Conservation (phyloP, 2,329 filamentous ascomycete species). For the Alternaria consortialis region DNA sequence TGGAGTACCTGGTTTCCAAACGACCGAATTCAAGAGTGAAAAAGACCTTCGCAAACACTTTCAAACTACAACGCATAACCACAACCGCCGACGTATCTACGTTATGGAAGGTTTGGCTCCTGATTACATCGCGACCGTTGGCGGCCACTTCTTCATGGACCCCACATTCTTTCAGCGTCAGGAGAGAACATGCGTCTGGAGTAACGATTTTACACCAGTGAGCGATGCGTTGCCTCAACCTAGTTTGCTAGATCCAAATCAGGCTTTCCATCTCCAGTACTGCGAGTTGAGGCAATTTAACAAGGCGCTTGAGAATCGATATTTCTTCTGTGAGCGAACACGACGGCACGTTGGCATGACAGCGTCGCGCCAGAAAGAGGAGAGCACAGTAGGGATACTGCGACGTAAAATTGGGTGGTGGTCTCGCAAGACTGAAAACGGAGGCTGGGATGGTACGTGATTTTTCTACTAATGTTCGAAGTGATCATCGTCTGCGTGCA, state of each 20-base stretch:
- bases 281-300: constrained; percentile 47
- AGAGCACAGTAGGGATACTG: constrained; percentile 41
- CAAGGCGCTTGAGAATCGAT: constrained; percentile 32
- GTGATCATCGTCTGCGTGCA: not conserved
- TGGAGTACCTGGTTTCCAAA: constrained; percentile 25
- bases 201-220: constrained; percentile 46
- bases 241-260: constrained; percentile 36
- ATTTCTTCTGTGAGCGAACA: constrained; percentile 42
- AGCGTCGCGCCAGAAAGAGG: constrained; percentile 31
- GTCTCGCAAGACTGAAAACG: constrained; percentile 27
- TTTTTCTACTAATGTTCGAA: not conserved
- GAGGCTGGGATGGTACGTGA: constrained; percentile 46
- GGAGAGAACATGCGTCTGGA: constrained; percentile 48
- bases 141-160: constrained; percentile 47
- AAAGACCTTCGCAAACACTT: constrained; percentile 33
- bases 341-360: constrained; percentile 48
- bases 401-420: constrained; percentile 45
- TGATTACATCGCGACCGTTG: constrained; percentile 41
- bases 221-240: constrained; percentile 47
- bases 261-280: constrained; percentile 44
- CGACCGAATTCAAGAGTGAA: constrained; percentile 23
- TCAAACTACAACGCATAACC: constrained; percentile 7
- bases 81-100: constrained; percentile 37
- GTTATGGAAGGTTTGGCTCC: constrained; percentile 46
- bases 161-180: constrained; percentile 45